Evolutionary conservation across 768 basidiomycete species (phyloP), one percentile per base, ranked within the genome.

Genomic region (Boletellus emodensis): DNA sequence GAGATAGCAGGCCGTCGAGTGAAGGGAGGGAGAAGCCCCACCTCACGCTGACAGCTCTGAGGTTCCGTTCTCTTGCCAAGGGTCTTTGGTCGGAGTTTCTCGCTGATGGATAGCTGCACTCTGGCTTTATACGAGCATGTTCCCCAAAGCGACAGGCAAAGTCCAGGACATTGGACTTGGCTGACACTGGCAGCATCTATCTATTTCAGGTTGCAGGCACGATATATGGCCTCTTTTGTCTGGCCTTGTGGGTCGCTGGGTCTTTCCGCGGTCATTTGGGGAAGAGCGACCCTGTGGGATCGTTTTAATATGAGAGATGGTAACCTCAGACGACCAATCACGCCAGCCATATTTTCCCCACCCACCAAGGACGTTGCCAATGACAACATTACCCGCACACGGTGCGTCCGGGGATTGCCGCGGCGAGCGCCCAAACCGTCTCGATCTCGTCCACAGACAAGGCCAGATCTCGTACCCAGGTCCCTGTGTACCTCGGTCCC

Each of bases 401-500:
- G 33, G 18, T 40, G 36, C 22, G 33, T 30, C 15, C 53, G 53
- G 56, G 44, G 59, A 52, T 64, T 49, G 32, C 61, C 56, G 49
- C 5, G 20, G 20, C 20, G 20, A 20, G 20, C 20, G 20, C 35
- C 26, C 20, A 9, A 35, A 26, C 39, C 47, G 18, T 30, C 38
- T 46, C 60, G 37, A 53, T 53, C 40, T 56, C 34, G 30, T 36
- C 22, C 22, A 40, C 44, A 44, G 40, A 22, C 30, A 20, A 15
- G 40, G 12, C 20, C 14, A 34, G 49, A 53, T 49, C 44, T 46
- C 24, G 28, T 38, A 33, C 20, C 20, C 39, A 34, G 46, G 51
- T 39, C 18, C 35, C 24, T 22, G 26, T 28, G 39, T 30, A 37
- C 48, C 41, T 49, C 33, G 40, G 17, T 35, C 15, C 22, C 43